Conservation (phyloP, 306 rosid species). For the Calophaca sinica region DNA sequence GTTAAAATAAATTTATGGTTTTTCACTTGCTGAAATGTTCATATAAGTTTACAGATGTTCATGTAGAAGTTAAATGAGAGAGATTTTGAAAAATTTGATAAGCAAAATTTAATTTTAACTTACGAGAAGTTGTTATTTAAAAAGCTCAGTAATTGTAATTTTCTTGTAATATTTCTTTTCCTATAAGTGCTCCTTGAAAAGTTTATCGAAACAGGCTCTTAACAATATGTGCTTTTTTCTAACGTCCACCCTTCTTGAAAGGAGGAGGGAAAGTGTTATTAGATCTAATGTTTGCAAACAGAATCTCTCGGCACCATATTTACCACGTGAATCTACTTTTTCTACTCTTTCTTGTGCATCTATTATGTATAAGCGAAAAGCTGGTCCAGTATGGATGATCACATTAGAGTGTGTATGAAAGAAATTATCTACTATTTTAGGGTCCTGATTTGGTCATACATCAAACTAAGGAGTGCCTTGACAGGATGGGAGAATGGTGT, state of each 20-base stretch:
- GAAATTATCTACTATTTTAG: conserved; percentile 55
- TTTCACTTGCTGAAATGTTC: neutral
- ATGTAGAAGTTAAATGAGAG: too few relatives aligned
- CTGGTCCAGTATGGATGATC: conserved; percentile 3
- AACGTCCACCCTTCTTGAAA: conserved; percentile 16
- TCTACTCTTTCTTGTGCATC: neutral
- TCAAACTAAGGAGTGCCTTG: conserved; percentile 86
- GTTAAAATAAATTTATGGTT: neutral
- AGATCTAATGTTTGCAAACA: neutral
- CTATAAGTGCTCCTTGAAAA: neutral
- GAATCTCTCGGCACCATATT: neutral
- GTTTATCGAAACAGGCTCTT: neutral
- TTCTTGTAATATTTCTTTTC: conserved; percentile 7
- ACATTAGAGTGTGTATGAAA: conserved; percentile 30
- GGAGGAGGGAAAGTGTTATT: conserved; percentile 3
- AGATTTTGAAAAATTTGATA: neutral
- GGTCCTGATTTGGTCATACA: conserved; percentile 97
- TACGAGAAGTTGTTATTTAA: neutral
- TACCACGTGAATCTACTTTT: neutral
- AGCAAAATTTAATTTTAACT: neutral
- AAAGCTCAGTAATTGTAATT: neutral
- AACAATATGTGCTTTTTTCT: neutral
- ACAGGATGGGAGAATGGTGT: conserved; percentile 97
- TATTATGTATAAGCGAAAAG: conserved; percentile 17
- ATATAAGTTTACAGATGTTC: neutral